Conservation (phyloP, 192 early-diverging fungal genomes). For the Bifiguratus adelaidae region DNA sequence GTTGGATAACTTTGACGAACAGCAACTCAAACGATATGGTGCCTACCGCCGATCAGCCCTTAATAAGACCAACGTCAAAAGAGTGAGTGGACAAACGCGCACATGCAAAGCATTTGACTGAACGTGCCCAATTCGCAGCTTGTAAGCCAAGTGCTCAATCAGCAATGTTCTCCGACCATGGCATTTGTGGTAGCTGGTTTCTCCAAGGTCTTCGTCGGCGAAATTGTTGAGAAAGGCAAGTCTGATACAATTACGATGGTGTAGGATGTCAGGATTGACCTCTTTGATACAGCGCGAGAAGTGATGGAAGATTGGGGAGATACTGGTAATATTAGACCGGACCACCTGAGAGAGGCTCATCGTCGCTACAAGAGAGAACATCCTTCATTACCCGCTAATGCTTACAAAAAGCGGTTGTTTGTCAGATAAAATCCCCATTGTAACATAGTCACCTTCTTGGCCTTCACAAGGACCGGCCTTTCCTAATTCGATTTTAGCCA, state of each 20-base stretch:
- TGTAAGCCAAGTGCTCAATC: slow-evolving; percentile 55
- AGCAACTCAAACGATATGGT: slow-evolving; percentile 71
- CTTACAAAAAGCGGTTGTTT: slow-evolving; percentile 19
- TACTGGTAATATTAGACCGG: slow-evolving; percentile 63
- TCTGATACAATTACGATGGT: neutral
- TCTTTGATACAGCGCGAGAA: slow-evolving; percentile 42
- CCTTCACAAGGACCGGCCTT: no score
- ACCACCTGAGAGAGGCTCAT: slow-evolving; percentile 80
- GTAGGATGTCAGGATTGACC: neutral
- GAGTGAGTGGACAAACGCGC: slow-evolving; percentile 25
- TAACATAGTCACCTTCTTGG: no score
- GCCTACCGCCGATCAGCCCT: slow-evolving; percentile 70
- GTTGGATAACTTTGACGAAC: slow-evolving; percentile 54
- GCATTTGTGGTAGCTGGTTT: slow-evolving; percentile 83
- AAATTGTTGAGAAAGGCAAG: slow-evolving; percentile 71
- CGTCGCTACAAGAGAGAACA: slow-evolving; percentile 52
- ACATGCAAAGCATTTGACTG: neutral
- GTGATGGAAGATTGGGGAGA: slow-evolving; percentile 76
- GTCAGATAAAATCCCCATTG: no score
- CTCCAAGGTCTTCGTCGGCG: slow-evolving; percentile 83
- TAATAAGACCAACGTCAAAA: slow-evolving; percentile 65
- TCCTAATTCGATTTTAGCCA: no score
- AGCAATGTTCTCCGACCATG: slow-evolving; percentile 57
- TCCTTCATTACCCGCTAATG: slow-evolving; percentile 7
- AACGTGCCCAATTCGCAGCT: slow-evolving; percentile 17